Percentiles rank a stretch among this genome's conserved stretches.
These are phyloP conservation scores for Erigeron canadensis DNA, from an alignment of 129 eudicot species.

Conservation along the genomic window DNA sequence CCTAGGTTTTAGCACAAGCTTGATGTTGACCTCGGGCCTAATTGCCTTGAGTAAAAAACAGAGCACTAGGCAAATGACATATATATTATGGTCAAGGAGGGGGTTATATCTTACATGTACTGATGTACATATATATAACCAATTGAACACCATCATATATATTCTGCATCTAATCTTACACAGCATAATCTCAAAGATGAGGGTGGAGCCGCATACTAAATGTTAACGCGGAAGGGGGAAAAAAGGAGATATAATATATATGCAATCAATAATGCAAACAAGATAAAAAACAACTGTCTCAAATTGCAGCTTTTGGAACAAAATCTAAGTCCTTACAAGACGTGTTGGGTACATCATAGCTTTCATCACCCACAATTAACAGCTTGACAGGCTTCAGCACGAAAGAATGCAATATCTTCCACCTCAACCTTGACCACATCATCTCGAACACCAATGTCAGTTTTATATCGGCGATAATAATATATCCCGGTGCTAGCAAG, in stretches of 20 bases:
- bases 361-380: background rate
- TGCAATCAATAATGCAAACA: background rate
- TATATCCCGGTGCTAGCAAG: background rate
- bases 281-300: background rate
- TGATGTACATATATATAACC: too few relatives aligned
- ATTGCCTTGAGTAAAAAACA: too few relatives aligned
- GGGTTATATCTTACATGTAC: too few relatives aligned
- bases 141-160: too few relatives aligned
- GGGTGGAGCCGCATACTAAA: too few relatives aligned
- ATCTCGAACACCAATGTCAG: slow-evolving; percentile 17
- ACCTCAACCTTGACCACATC: slow-evolving; percentile 15
- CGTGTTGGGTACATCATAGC: background rate
- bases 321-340: background rate
- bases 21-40: too few relatives aligned
- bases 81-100: too few relatives aligned
- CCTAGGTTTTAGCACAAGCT: too few relatives aligned
- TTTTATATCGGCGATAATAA: background rate
- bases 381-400: background rate
- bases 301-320: background rate
- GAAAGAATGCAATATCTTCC: slow-evolving; percentile 2
- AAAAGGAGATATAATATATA: too few relatives aligned
- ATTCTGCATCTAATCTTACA: too few relatives aligned
- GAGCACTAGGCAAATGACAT: too few relatives aligned
- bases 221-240: background rate
- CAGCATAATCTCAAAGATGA: too few relatives aligned